Percentiles rank a stretch among this genome's conserved stretches.
Conservation (phyloP, 2,329 filamentous ascomycete species). For the Pseudocercospora macadamiae region DNA sequence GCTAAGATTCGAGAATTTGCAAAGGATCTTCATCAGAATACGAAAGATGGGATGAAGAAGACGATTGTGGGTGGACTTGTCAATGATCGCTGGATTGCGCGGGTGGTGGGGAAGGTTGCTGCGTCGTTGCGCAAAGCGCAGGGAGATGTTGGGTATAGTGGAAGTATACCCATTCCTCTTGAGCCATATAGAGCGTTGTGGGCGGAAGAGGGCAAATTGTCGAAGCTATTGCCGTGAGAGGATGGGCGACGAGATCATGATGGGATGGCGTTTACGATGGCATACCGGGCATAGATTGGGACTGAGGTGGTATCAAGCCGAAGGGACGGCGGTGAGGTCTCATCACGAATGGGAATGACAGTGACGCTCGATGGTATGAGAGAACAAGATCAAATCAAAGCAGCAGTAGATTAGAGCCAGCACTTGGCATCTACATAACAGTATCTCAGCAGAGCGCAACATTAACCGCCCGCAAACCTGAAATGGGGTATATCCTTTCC, state of each 20-base stretch:
- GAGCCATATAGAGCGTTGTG: slow-evolving; percentile 39
- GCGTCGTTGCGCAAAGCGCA: slow-evolving; percentile 53
- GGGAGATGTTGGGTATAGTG: slow-evolving; percentile 56
- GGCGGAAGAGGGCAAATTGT: slow-evolving; percentile 15
- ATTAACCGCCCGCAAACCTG: too few relatives aligned
- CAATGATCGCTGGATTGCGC: slow-evolving; percentile 60
- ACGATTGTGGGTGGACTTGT: slow-evolving; percentile 50
- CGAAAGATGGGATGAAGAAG: slow-evolving; percentile 53
- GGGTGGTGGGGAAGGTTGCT: slow-evolving; percentile 56
- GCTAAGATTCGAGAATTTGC: slow-evolving; percentile 35
- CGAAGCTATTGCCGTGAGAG: slow-evolving; percentile 34
- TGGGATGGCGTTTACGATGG: too few relatives aligned
- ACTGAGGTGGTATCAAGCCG: too few relatives aligned
- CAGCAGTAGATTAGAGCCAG: too few relatives aligned
- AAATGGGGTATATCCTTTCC: too few relatives aligned
- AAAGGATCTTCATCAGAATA: slow-evolving; percentile 36
- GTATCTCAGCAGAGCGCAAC: too few relatives aligned
- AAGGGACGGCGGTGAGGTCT: too few relatives aligned
- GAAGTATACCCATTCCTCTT: slow-evolving; percentile 50
- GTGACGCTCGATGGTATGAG: too few relatives aligned
- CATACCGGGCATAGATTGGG: too few relatives aligned
- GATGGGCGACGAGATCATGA: background rate
- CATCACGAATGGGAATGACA: too few relatives aligned
- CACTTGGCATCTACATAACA: too few relatives aligned
- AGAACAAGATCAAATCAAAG: too few relatives aligned